Evolutionary conservation across 768 basidiomycete genomes (phyloP), one percentile per base, ranked within the genome.

Genomic region (Cyathus striatus): DNA sequence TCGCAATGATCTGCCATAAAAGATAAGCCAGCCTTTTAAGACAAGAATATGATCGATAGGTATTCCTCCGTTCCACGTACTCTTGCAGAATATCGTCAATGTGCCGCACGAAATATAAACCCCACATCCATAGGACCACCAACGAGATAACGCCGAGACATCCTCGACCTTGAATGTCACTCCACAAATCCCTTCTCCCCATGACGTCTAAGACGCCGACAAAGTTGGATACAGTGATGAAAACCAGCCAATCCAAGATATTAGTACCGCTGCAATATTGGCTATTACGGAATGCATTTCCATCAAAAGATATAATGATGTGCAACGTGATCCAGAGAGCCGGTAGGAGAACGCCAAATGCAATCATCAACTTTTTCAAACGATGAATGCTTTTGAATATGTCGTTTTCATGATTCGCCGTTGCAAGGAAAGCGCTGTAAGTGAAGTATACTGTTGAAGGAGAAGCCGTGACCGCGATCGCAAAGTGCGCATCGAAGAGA

Each of bases 191-290:
- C n/a, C 50, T 27, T 22, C 27, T 24, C 13, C 53, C 53, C 50
- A 54, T 54, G 14, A 54, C 45, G 37, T 54, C 53, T 17, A 54
- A 40, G 14, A 54, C 45, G 13, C 53, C 52, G 12, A 54, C 36
- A 41, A 54, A 54, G 23, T 51, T 54, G 10, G 50, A 51, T 5
- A 45, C 35, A 10, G 47, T 40, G 36, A 48, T 47, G 37, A 49
- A 51, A 23, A 47, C 38, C 4, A 49, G 13, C 49, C 53, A 51
- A 6, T 33, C 43, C 4, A 12, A 14, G 14, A 54, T 18, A 6
- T 43, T 50, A 42, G 50, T 49, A 14, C 42, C 42, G 17, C 23
- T 23, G 36, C 50, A 55, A 13, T 44, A 23, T 5, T 44, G 5
- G 9, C 53, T 52, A 18, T 55, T 50, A 21, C 22, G 43, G 40